phyloP scores from a whole-genome alignment of 345 rosid species.

The Hibiscus mutabilis region DNA sequence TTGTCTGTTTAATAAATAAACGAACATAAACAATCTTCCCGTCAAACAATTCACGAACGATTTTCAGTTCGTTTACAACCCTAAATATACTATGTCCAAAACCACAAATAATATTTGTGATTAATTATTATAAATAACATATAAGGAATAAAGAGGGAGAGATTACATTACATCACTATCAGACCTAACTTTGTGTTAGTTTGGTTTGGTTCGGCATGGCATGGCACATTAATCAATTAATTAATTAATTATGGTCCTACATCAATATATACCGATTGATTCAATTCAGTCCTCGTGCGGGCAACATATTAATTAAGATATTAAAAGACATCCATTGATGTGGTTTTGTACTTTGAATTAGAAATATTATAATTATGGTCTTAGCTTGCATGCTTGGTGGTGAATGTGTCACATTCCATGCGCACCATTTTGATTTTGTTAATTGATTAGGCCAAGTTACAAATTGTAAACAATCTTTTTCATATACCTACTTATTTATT shows the following conservation, averaged over 20 bases:
- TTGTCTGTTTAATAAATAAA: too few species aligned
- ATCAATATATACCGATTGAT: not conserved
- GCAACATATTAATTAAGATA: not conserved
- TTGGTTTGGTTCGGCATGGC: not conserved
- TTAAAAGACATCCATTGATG: not conserved
- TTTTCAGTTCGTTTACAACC: too few species aligned
- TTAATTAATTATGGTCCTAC: not conserved
- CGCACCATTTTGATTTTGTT: not conserved
- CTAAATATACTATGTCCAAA: not conserved
- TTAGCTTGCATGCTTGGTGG: not conserved
- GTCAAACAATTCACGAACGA: too few species aligned
- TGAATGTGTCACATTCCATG: not conserved
- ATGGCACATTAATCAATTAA: not conserved
- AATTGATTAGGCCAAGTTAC: not conserved
- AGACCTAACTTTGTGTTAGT: not conserved
- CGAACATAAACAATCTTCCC: too few species aligned
- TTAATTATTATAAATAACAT: not conserved
- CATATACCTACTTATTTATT: not conserved
- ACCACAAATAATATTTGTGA: not conserved
- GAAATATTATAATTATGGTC: not conserved
- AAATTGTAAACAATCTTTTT: not conserved
- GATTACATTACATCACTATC: not conserved
- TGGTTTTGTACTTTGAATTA: not conserved
- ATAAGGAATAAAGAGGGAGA: not conserved
- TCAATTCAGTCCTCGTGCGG: not conserved